These are phyloP conservation scores for Warburgia ugandensis DNA, from an alignment of 164 flowering plant genomes.

Conservation along the genomic window DNA sequence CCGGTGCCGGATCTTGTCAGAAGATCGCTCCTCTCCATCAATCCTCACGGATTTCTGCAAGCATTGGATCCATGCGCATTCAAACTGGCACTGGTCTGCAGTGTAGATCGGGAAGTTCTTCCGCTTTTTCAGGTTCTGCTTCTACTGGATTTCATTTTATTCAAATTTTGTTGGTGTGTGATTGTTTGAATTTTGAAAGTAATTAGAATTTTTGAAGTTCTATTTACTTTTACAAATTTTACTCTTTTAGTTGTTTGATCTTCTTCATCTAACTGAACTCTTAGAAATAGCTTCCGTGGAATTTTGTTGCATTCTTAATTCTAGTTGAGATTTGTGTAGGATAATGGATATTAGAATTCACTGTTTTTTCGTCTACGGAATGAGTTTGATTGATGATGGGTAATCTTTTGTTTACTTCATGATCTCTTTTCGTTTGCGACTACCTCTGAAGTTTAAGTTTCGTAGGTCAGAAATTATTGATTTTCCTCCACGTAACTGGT, in stretches of 20 bases:
- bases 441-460: no score
- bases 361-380: no score
- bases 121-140: slow-evolving; percentile 11
- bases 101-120: slow-evolving; percentile 14
- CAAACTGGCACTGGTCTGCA: slow-evolving; percentile 10
- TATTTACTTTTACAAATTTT: no score
- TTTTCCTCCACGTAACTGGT: no score
- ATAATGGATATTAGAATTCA: no score
- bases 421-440: no score
- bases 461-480: no score
- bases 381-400: no score
- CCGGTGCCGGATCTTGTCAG: slow-evolving; percentile 1
- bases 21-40: slow-evolving; percentile 5
- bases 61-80: not conserved
- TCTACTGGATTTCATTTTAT: not conserved
- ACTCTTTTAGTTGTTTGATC: not conserved
- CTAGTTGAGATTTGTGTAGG: no score
- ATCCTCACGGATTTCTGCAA: slow-evolving; percentile 1
- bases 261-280: not conserved
- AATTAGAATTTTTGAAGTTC: no score
- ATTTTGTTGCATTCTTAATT: no score
- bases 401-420: no score
- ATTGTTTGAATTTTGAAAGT: not conserved
- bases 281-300: not conserved
- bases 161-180: not conserved